Evolutionary conservation across 2,329 filamentous ascomycete genomes (phyloP).

Genomic region (Camillea tinctor): DNA sequence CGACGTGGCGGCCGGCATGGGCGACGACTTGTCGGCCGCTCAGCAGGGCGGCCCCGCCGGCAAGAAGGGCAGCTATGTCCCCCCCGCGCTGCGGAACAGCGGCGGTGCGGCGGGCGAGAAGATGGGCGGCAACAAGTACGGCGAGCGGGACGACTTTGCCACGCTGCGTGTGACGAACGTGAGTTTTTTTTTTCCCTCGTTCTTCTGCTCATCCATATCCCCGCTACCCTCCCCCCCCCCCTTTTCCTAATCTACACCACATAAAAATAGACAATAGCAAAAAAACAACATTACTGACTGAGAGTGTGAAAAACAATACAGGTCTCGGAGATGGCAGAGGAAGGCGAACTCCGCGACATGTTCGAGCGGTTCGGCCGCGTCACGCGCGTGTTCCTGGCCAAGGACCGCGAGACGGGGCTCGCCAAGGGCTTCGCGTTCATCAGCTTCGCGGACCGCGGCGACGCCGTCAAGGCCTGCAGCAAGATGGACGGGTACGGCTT

Average conservation of each 20-base stretch:
- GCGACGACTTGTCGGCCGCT: conserved; percentile 46
- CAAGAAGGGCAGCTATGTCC: conserved; percentile 85
- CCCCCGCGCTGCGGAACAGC: conserved; percentile 77
- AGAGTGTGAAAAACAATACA: conserved; percentile 34
- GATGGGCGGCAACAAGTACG: conserved; percentile 82
- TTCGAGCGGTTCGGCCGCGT: conserved; percentile 97
- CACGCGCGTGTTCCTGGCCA: conserved; percentile 95
- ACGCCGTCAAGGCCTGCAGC: conserved; percentile 88
- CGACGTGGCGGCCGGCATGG: conserved; percentile 56
- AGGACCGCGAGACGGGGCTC: conserved; percentile 92
- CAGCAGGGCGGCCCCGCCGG: conserved; percentile 52
- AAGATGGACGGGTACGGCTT: conserved; percentile 98
- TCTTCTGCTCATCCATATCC: not conserved
- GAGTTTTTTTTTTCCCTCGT: conserved; percentile 40
- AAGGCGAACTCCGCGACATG: conserved; percentile 92
- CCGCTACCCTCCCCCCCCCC: not conserved
- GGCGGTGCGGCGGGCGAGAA: conserved; percentile 68
- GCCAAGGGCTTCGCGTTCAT: conserved; percentile 99
- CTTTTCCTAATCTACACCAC: not conserved
- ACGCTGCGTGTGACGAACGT: conserved; percentile 98
- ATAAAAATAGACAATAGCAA: no score
- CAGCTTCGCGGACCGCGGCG: conserved; percentile 85
- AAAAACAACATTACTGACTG: no score
- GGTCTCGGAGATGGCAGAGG: conserved; percentile 97
- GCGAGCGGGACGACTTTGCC: conserved; percentile 92